Evolutionary conservation across 345 rosid species (phyloP), one percentile per base, ranked within the genome.

Genomic region (Eucalyptus regnans): DNA sequence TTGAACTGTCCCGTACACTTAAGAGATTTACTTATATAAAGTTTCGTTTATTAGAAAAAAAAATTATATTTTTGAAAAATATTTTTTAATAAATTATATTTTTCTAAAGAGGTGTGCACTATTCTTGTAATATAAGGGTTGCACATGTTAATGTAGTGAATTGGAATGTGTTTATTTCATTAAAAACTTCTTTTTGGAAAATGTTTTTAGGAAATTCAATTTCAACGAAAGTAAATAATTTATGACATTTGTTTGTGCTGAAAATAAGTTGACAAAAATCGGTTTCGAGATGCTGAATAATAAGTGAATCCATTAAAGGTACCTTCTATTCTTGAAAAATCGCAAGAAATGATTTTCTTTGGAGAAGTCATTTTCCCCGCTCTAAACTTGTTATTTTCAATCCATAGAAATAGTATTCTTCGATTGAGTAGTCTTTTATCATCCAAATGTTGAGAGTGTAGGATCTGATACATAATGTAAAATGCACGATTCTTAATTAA

Each of bases 381-480:
- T 33, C 81, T 71, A 71, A 71, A 71, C 44, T 17, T 71, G 44
- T 33, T 71, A 71, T 33, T 71, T 71, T 17, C 25, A 71, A 33
- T 71, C 12, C 13, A 17, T 10, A 9, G 7, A 71, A 33, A 33
- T 11, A 33, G 1, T 10, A 3, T 71, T 33, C 0, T 9, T 33
- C 17, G 44, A n/a, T 31, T 37, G 3, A 66, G 79, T 8, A 31
- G 11, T 66, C 15, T 66, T 31, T 15, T 31, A 66, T 66, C 79
- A 66, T 66, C 79, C 22, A 16, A 31, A 31, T 5, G 6, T 16
- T 8, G 6, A 66, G 37, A 66, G 41, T 66, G 43, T 3, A 37
- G 11, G 79, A 31, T 22, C 1, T 2, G 13, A 56, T 56, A 56
- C 62, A 23, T 56, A 25, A 56, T 23, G 68, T 60, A 27, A 27